Conservation (phyloP, 1,284 basidiomycete genomes). For the Fomitiporia mediterranea region DNA sequence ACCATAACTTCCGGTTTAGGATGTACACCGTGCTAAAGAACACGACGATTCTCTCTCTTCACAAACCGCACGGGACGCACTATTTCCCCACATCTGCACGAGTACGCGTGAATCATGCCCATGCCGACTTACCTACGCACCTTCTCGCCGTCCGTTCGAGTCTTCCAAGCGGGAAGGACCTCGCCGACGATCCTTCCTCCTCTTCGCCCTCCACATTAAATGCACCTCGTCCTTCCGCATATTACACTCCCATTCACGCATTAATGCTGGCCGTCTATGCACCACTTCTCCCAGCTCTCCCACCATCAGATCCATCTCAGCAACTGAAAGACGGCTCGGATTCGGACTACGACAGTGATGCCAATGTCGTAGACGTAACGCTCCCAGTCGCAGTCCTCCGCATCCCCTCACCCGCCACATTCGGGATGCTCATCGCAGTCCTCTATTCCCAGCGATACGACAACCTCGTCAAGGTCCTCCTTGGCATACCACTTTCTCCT, state of each 20-base stretch:
- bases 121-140: conserved; percentile 45
- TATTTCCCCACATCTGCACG: conserved; percentile 4
- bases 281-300: conserved; percentile 31
- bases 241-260: conserved; percentile 35
- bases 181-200: background rate
- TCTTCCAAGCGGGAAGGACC: background rate
- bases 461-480: conserved; percentile 38
- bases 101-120: conserved; percentile 9
- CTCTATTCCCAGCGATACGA: conserved; percentile 43
- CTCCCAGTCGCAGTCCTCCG: conserved; percentile 46
- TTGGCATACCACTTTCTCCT: conserved; percentile 28
- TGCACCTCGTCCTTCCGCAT: background rate
- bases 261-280: conserved; percentile 47
- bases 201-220: background rate
- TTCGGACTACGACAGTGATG: conserved; percentile 24
- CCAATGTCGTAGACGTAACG: conserved; percentile 25
- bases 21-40: conserved; percentile 5
- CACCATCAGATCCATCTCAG: conserved; percentile 24
- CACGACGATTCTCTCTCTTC: conserved; percentile 14
- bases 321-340: conserved; percentile 15
- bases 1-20: background rate
- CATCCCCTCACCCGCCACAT: conserved; percentile 45
- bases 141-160: conserved; percentile 41
- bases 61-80: conserved; percentile 1
- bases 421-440: conserved; percentile 45